Evolutionary conservation across 2,329 filamentous ascomycete species (phyloP).

Genomic region (Claviceps monticola): DNA sequence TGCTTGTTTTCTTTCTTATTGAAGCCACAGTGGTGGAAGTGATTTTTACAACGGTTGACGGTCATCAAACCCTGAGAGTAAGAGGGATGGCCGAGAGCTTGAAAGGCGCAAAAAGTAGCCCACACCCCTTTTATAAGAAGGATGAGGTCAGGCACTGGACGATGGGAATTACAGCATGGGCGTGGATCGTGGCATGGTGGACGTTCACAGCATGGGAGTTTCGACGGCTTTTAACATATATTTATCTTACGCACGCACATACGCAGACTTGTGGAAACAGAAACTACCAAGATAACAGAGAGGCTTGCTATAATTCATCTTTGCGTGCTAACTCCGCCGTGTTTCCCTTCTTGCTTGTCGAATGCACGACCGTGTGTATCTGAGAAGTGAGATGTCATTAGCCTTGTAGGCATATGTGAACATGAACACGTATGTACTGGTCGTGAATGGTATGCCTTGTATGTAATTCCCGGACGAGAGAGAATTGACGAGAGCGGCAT

Average conservation of each 20-base stretch:
- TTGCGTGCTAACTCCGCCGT: constrained; percentile 6
- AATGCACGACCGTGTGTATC: constrained; percentile 29
- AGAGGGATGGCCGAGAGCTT: too few relatives aligned
- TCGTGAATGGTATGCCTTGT: too few relatives aligned
- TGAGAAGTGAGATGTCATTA: constrained; percentile 6
- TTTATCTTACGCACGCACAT: background rate
- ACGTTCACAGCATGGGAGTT: constrained; percentile 7
- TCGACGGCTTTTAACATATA: background rate
- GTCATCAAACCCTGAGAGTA: too few relatives aligned
- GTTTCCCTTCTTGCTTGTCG: constrained; percentile 22
- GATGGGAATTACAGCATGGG: background rate
- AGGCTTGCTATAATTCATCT: too few relatives aligned
- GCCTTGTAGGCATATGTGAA: background rate
- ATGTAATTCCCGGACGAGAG: too few relatives aligned
- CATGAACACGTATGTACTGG: too few relatives aligned
- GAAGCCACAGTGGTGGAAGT: background rate
- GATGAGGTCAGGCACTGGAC: background rate
- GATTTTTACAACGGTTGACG: too few relatives aligned
- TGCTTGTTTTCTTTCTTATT: background rate
- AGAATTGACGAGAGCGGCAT: too few relatives aligned
- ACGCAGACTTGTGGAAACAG: background rate
- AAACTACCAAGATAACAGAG: too few relatives aligned
- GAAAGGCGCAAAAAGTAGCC: too few relatives aligned
- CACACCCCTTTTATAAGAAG: background rate
- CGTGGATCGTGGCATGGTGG: constrained; percentile 7